A percentile compares a stretch with the other conserved stretches of the same genome.
Conservation (phyloP, 2,329 filamentous ascomycete species). For the Pestalotiopsis sp. region DNA sequence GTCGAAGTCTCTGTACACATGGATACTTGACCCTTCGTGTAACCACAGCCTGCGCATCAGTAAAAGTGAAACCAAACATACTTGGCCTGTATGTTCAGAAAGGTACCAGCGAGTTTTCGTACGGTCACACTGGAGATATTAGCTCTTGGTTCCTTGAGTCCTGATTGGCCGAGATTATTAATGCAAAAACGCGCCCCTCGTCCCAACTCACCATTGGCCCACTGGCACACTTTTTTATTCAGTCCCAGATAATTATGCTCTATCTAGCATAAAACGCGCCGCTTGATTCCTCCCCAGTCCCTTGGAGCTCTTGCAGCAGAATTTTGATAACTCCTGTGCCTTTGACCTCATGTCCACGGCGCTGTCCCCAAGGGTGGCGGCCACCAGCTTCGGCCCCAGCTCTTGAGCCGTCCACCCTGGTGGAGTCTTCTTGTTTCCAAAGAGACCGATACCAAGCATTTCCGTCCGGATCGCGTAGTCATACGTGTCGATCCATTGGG, state of each 20-base stretch:
- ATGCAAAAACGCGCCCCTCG: too few species aligned
- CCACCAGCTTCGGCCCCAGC: slow-evolving; percentile 1
- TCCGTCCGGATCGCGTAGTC: slow-evolving; percentile 22
- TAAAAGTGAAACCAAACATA: too few species aligned
- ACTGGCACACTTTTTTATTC: not conserved
- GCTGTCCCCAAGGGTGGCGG: not conserved
- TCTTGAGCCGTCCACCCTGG: slow-evolving; percentile 5
- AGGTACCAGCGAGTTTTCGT: too few species aligned
- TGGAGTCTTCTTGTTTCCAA: slow-evolving; percentile 15
- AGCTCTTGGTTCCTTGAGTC: too few species aligned
- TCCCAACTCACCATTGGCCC: too few species aligned
- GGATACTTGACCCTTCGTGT: too few species aligned
- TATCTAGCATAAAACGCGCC: not conserved
- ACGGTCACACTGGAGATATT: too few species aligned
- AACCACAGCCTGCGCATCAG: too few species aligned
- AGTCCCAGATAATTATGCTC: not conserved
- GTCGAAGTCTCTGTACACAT: too few species aligned
- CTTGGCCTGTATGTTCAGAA: too few species aligned
- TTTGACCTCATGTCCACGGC: not conserved
- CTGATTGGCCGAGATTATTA: too few species aligned
- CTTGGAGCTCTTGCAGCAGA: not conserved
- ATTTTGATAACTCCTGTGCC: not conserved
- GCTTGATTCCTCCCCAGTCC: not conserved
- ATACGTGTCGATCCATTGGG: slow-evolving; percentile 21
- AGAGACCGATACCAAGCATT: slow-evolving; percentile 22